Evolutionary conservation across 352 stramenopile species (phyloP).

Genomic region (Globisporangium solare): DNA sequence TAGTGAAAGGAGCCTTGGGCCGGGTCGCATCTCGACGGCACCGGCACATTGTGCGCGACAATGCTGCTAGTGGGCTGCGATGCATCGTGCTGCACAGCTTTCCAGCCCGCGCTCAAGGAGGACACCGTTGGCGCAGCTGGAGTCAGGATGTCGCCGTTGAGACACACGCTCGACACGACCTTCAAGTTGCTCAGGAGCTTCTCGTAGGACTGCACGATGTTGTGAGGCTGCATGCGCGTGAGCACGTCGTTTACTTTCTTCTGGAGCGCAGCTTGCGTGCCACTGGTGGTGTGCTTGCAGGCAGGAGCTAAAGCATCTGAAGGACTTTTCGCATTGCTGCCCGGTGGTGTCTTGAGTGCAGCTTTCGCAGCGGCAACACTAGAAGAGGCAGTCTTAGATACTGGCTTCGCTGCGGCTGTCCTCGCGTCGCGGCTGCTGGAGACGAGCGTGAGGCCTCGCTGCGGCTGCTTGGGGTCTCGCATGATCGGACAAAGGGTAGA

Average conservation of each 20-base stretch:
- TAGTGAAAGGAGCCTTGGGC: slow-evolving; percentile 30
- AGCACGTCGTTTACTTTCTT: slow-evolving; percentile 49
- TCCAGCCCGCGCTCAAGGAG: slow-evolving; percentile 15
- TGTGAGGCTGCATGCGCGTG: slow-evolving; percentile 44
- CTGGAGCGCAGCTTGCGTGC: slow-evolving; percentile 9
- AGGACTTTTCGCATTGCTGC: background rate
- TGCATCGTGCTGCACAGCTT: slow-evolving; percentile 11
- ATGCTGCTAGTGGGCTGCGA: too few species aligned
- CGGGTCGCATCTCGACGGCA: slow-evolving; percentile 16
- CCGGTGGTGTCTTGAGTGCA: slow-evolving; percentile 10
- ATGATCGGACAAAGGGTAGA: too few species aligned
- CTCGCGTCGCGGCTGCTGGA: background rate
- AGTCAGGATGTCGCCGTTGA: slow-evolving; percentile 35
- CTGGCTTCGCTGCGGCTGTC: background rate
- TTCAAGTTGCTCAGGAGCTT: slow-evolving; percentile 31
- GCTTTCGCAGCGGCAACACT: background rate
- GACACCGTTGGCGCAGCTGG: slow-evolving; percentile 13
- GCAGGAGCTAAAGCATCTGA: background rate
- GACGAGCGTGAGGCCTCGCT: background rate
- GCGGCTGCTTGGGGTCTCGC: background rate
- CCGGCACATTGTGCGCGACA: too few species aligned
- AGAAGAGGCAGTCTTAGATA: background rate
- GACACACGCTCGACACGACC: slow-evolving; percentile 22
- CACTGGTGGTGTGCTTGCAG: background rate
- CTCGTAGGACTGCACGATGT: slow-evolving; percentile 48